Conservation (phyloP, 2,329 filamentous ascomycete genomes). For the Penicillium sumatraense region DNA sequence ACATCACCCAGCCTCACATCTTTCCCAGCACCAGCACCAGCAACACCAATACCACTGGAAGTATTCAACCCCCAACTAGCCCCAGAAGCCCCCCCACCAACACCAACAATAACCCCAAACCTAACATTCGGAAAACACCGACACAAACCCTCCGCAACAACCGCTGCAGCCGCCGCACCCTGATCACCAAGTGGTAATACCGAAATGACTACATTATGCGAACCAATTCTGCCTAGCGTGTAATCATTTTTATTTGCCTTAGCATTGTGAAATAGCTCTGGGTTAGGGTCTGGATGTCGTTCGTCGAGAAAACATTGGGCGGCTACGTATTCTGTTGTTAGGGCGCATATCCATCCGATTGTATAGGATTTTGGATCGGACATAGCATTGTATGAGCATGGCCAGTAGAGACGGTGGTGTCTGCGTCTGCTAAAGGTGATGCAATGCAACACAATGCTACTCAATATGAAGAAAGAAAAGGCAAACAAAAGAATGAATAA, state of each 20-base stretch:
- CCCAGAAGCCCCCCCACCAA: constrained; percentile 4
- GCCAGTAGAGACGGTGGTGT: no score
- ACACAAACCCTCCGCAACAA: not conserved
- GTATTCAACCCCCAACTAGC: no score
- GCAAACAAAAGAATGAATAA: no score
- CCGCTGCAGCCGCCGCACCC: not conserved
- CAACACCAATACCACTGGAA: no score
- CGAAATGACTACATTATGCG: constrained; percentile 1
- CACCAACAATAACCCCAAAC: not conserved
- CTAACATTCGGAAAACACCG: not conserved
- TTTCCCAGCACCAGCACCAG: not conserved
- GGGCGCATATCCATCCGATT: not conserved
- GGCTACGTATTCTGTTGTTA: not conserved
- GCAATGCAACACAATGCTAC: no score
- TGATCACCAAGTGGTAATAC: not conserved
- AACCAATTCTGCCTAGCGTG: not conserved
- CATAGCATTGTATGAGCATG: no score
- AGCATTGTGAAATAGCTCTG: not conserved
- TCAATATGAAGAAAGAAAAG: no score
- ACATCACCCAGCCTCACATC: constrained; percentile 6
- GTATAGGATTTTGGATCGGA: not conserved
- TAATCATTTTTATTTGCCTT: not conserved
- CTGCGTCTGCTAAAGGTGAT: no score
- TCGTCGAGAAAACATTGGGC: not conserved
- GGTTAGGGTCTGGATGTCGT: not conserved